Percentiles rank a stretch among this genome's conserved stretches.
Evolutionary conservation across 345 rosid species (phyloP).

Genomic region (Laguncularia racemosa): DNA sequence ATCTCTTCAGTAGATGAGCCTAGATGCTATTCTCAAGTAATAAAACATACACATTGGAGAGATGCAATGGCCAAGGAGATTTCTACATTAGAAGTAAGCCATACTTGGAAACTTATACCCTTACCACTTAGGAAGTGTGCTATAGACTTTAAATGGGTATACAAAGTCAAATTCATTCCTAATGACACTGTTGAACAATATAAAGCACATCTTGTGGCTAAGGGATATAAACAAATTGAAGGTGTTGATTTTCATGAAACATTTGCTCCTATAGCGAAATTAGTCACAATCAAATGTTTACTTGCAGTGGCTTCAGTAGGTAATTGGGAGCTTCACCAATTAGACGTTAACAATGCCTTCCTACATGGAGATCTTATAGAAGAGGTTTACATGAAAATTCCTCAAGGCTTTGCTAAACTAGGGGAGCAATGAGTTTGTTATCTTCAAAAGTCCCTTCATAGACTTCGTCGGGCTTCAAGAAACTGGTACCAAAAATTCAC

Average conservation of each 20-base stretch:
- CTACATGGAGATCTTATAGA: too few species aligned
- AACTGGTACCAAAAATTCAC: not conserved
- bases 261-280: slow-evolving; percentile 2
- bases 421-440: not conserved
- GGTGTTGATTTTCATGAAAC: slow-evolving; percentile 5
- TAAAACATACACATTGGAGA: not conserved
- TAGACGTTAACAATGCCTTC: too few species aligned
- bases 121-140: not conserved
- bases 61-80: not conserved
- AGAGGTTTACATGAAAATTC: too few species aligned
- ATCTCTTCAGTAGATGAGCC: slow-evolving; percentile 1
- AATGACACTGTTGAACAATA: not conserved
- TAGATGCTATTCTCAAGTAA: not conserved
- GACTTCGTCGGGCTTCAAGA: not conserved
- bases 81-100: not conserved
- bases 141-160: slow-evolving; percentile 9
- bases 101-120: not conserved
- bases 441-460: not conserved
- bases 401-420: too few species aligned
- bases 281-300: not conserved
- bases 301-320: too few species aligned
- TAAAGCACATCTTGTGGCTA: not conserved
- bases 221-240: slow-evolving; percentile 1
- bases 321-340: too few species aligned
- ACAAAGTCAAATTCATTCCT: not conserved